Percentiles rank a stretch among this genome's conserved stretches.
Conservation (phyloP, 2,329 filamentous ascomycete species). For the Clonostachys rhizophaga region DNA sequence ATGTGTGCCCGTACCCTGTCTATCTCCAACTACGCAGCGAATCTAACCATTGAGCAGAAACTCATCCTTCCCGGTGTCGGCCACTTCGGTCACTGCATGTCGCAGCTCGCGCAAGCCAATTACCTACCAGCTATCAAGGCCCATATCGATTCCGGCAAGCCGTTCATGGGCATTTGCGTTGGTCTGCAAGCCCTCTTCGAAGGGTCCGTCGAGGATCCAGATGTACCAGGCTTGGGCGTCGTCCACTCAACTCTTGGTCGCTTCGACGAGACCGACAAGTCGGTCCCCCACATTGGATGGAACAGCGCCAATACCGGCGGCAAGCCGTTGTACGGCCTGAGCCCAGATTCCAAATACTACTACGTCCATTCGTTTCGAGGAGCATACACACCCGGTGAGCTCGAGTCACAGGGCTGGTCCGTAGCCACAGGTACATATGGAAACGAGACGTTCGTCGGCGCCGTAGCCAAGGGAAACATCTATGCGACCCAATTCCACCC, state of each 20-base stretch:
- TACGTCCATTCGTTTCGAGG: conserved; percentile 95
- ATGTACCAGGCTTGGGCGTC: conserved; percentile 69
- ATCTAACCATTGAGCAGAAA: conserved; percentile 49
- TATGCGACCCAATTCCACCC: conserved; percentile 96
- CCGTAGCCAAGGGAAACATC: conserved; percentile 79
- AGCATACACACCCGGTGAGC: conserved; percentile 65
- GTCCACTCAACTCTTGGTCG: conserved; percentile 67
- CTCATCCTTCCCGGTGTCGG: conserved; percentile 95
- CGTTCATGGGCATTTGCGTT: conserved; percentile 97
- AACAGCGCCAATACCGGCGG: conserved; percentile 73
- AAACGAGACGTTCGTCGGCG: conserved; percentile 84
- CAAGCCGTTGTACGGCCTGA: conserved; percentile 67
- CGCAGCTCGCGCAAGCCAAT: conserved; percentile 74
- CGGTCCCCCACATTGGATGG: conserved; percentile 99
- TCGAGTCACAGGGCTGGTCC: conserved; percentile 82
- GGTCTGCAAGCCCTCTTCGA: conserved; percentile 88
- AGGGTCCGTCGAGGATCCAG: conserved; percentile 73
- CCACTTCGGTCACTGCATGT: conserved; percentile 94
- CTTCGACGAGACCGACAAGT: conserved; percentile 75
- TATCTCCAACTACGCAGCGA: background rate
- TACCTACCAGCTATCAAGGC: conserved; percentile 78
- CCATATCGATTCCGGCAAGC: conserved; percentile 87
- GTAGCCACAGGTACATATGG: conserved; percentile 91
- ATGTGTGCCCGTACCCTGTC: conserved; percentile 50
- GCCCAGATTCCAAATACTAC: conserved; percentile 88